Evolutionary conservation across 768 basidiomycete genomes (phyloP), one percentile per base, ranked within the genome.

Genomic region (Nidularia pulvinata): DNA sequence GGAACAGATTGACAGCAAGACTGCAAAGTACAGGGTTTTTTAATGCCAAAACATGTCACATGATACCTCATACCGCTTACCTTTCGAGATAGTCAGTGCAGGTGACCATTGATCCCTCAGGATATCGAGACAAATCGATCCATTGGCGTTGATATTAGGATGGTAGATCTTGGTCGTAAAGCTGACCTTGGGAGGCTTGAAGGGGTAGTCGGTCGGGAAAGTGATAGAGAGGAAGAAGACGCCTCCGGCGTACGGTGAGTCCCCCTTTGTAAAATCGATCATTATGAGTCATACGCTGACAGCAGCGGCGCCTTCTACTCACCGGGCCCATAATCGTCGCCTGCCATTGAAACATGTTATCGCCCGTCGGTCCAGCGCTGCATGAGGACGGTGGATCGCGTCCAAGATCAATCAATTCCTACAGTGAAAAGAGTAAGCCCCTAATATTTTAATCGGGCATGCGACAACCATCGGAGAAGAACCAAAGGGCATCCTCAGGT

Each of bases 111-210:
- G 97, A 72, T 99, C 97, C 73, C 95, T 83, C 68, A 99, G 78
- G 67, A 99, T 99, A 73, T 99, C 97, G 63, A 99, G 77, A 73
- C 96, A 99, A 73, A 99, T 98, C 59, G 93, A 95, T 42, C 97
- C 97, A 66, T 99, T 99, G 62, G 96, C 93, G 70, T 99, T 99
- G 94, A 99, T 98, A 82, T 98, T 98, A 35, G 96, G 96, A 74
- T 98, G 96, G 73, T 98, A 98, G 64, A 98, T 98, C 91, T 97
- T 98, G 68, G 97, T 98, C 61, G 94, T 96, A 75, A 99, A 99
- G 79, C 89, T 89, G 76, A 99, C 94, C 84, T 99, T 99, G 74
- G 97, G 97, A 43, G 97, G 97, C 78, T 98, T 98, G 89, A 98
- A 98, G 25, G 97, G 97, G 79, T 99, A 99, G 73, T 99, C 96